These are phyloP conservation scores for Xylariales sp. DNA, from an alignment of 2,329 filamentous ascomycete species.

Conservation along the genomic window DNA sequence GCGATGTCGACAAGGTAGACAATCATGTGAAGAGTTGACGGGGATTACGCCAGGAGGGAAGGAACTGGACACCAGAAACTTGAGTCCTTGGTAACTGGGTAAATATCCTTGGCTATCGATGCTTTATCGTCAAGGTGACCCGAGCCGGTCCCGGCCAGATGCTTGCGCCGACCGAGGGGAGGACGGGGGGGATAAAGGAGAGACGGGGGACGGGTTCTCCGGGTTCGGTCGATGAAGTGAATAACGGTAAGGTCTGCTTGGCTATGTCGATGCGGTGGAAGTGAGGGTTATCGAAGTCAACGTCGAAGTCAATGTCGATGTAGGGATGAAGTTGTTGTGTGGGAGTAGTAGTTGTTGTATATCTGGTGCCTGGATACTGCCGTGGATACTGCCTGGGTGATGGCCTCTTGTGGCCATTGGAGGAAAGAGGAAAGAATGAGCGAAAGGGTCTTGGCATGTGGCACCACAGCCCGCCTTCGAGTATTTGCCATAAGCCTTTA, in stretches of 20 bases:
- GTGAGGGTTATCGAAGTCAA: background rate
- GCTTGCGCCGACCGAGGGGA: conserved; percentile 6
- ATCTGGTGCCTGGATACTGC: too few relatives aligned
- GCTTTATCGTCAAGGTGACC: conserved; percentile 14
- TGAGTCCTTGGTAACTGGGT: too few relatives aligned
- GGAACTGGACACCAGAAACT: background rate
- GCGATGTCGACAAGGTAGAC: conserved; percentile 1
- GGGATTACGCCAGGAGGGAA: background rate
- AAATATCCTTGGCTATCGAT: background rate
- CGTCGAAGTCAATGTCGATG: conserved; percentile 3
- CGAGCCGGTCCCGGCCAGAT: conserved; percentile 18
- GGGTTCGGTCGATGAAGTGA: background rate
- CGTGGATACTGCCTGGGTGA: background rate
- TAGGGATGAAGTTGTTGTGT: background rate
- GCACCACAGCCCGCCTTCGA: background rate
- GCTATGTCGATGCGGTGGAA: conserved; percentile 6
- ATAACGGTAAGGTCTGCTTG: background rate
- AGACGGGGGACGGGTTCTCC: background rate
- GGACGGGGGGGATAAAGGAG: background rate
- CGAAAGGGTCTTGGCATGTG: conserved; percentile 30
- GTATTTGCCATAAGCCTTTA: background rate
- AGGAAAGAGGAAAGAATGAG: conserved; percentile 3
- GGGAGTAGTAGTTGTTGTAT: background rate
- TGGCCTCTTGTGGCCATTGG: conserved; percentile 20
- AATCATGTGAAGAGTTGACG: background rate